Base-by-base conservation (phyloP, 306 rosid species). In the Cucurbita pepo region DNA sequence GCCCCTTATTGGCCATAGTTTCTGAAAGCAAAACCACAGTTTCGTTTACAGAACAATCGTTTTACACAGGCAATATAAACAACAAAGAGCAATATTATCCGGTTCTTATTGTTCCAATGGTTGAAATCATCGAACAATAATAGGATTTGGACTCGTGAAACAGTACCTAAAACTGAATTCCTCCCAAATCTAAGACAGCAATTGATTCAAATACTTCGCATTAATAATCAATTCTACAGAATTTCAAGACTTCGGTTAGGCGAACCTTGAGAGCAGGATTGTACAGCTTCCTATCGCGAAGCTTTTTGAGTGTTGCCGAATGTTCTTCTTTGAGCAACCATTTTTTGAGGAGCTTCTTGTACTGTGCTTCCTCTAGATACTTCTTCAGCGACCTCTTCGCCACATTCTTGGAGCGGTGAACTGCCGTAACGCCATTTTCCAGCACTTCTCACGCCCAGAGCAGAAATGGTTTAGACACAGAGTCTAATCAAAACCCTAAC, bases 181-280 rank as follows among this genome's bases (percentile, higher is more conserved):
- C 7, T 3, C 4, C 8, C n/a, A 14, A 47, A 63, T 10, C 6
- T 1, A 63, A 4, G n/a, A n/a, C n/a, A n/a, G n/a, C n/a, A n/a
- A n/a, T 12, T 30, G 63, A 58, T 58, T 6, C 40, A 58, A 25
- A 58, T 30, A 55, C 3, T 56, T 56, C 62, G 69, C 30, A 38
- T 62, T 10, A 25, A 62, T 62, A 12, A 36, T 11, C 43, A 41
- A 41, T 12, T 45, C 67, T 14, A 4, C 18, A 60, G 18, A 45
- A 10, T 47, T 38, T 37, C 48, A 36, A 50, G 12, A 41, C 1
- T 62, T 74, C 19, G 47, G 40, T 48, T 40, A 8, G 3, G 4
- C 22, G 13, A 40, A 92, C 99, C 97, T 94, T 94, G 75, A 89
- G 91, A 75, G 99, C 95, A 50, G 97, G 96, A 22, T 21, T 69